Evolutionary conservation across 2,329 filamentous ascomycete genomes (phyloP).

Genomic region (Microdochium trichocladiopsis): DNA sequence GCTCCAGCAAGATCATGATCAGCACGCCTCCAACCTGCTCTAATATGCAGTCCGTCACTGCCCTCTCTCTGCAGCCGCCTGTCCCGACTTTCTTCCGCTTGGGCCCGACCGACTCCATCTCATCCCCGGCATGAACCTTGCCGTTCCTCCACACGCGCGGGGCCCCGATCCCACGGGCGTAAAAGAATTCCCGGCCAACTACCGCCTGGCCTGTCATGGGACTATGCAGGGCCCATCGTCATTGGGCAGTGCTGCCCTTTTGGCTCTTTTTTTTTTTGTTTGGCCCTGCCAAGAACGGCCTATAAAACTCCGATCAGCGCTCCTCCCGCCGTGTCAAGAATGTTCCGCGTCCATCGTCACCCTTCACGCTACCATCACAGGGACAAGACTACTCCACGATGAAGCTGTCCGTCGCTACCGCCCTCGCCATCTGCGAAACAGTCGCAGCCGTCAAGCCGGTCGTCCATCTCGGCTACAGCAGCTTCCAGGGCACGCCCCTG

Average conservation of each 20-base stretch:
- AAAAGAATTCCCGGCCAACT: neutral
- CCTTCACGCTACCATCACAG: too few species aligned
- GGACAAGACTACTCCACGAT: neutral
- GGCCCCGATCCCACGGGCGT: neutral
- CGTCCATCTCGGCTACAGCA: constrained; percentile 61
- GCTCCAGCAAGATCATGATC: too few species aligned
- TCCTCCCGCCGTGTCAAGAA: too few species aligned
- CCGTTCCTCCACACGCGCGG: neutral
- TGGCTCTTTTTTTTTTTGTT: neutral
- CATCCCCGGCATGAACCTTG: neutral
- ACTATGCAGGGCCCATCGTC: neutral
- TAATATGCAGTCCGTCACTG: too few species aligned
- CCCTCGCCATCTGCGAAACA: neutral
- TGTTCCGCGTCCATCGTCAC: too few species aligned
- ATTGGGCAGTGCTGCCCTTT: neutral
- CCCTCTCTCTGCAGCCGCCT: neutral
- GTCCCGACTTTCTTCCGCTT: neutral
- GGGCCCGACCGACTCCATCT: neutral
- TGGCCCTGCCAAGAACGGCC: neutral
- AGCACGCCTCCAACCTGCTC: too few species aligned
- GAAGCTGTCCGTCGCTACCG: neutral
- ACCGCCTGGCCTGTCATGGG: too few species aligned
- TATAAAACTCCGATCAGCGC: too few species aligned
- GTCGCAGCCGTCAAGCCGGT: constrained; percentile 16
- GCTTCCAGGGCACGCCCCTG: constrained; percentile 51